These are phyloP conservation scores for Ananas comosus DNA, from an alignment of 176 grass and related monocot genomes.

Conservation along the genomic window DNA sequence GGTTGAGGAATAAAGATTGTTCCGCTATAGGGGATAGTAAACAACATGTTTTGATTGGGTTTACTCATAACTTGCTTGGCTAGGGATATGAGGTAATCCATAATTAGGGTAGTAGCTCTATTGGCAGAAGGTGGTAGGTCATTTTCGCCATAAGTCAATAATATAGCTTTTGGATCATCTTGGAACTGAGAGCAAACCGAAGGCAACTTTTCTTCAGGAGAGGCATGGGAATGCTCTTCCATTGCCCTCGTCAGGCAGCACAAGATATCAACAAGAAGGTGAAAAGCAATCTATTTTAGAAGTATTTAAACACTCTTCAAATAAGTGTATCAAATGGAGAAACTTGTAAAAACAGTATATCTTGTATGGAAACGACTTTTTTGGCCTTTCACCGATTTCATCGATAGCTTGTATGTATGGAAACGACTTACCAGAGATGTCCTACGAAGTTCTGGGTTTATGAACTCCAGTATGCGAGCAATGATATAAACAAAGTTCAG, in stretches of 20 bases:
- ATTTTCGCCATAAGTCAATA: conserved; percentile 31
- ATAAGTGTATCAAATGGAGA: too few species aligned
- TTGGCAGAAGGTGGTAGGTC: conserved; percentile 12
- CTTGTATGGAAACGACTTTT: too few species aligned
- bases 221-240: neutral
- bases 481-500: conserved; percentile 92
- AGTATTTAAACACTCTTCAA: too few species aligned
- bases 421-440: conserved; percentile 61
- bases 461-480: conserved; percentile 77
- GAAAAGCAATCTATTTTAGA: too few species aligned
- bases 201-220: conserved; percentile 15
- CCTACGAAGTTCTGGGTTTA: conserved; percentile 86
- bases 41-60: conserved; percentile 20
- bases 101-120: conserved; percentile 30
- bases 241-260: conserved; percentile 29
- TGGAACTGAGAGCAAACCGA: conserved; percentile 2
- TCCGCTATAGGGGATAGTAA: too few species aligned
- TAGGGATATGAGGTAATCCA: conserved; percentile 36
- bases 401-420: conserved; percentile 1
- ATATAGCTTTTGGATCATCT: conserved; percentile 23
- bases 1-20: too few species aligned
- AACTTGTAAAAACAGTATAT: too few species aligned
- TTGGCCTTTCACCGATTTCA: neutral
- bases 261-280: conserved; percentile 49
- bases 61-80: conserved; percentile 20